Percentiles rank a stretch among this genome's conserved stretches.
Evolutionary conservation across 345 rosid genomes (phyloP).

Genomic region (Rhodamnia rubescens): DNA sequence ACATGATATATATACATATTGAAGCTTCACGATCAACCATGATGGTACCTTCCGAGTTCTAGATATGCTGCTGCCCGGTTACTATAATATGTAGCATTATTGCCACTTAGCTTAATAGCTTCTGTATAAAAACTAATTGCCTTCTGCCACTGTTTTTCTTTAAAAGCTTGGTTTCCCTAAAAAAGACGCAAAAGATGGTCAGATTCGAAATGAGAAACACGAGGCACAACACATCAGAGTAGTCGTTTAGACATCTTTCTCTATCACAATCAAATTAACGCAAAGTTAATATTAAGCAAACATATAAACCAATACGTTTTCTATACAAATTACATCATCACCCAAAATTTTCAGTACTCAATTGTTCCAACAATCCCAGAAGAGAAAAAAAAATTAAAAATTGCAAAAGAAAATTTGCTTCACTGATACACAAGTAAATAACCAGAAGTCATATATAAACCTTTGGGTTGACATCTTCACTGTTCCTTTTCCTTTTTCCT

Average conservation of each 20-base stretch:
- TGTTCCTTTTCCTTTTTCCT: neutral
- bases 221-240: neutral
- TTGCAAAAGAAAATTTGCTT: neutral
- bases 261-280: neutral
- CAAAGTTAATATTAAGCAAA: neutral
- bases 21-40: neutral
- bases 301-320: neutral
- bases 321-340: neutral
- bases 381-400: neutral
- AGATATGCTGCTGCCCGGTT: slow-evolving; percentile 99
- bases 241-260: neutral
- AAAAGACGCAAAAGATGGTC: neutral
- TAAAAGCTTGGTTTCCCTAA: slow-evolving; percentile 93
- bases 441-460: neutral
- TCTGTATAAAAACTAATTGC: slow-evolving; percentile 74
- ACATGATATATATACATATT: neutral
- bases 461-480: neutral
- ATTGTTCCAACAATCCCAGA: neutral
- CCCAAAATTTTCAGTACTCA: neutral
- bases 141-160: slow-evolving; percentile 79
- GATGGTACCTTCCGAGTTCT: slow-evolving; percentile 55
- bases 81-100: slow-evolving; percentile 81
- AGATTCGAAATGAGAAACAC: neutral
- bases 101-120: slow-evolving; percentile 71
- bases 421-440: neutral